Evolutionary conservation across 345 rosid genomes (phyloP).

Genomic region (Acer campestre): DNA sequence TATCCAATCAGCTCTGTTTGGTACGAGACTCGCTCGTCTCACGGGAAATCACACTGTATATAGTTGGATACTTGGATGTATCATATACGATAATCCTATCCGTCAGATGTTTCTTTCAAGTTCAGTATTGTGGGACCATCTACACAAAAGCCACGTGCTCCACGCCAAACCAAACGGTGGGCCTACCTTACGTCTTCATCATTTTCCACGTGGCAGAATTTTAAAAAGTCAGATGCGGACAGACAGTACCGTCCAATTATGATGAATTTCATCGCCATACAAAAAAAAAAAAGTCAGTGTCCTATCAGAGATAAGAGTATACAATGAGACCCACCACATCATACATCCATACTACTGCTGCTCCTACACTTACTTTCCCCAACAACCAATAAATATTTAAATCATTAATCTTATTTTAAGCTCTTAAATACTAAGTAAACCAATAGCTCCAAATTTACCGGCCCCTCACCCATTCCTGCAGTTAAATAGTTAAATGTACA

Average conservation of each 20-base stretch:
- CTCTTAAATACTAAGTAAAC: not conserved
- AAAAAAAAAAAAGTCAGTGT: not conserved
- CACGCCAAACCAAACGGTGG: not conserved
- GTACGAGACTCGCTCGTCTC: constrained; percentile 8
- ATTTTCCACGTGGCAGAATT: not conserved
- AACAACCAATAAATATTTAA: not conserved
- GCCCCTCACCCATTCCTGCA: too few relatives aligned
- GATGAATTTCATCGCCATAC: not conserved
- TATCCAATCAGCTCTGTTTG: too few relatives aligned
- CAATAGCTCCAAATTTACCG: not conserved
- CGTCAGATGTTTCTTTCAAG: not conserved
- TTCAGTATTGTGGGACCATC: not conserved
- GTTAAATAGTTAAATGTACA: too few relatives aligned
- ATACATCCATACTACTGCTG: not conserved
- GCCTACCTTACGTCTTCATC: not conserved
- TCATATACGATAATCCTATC: not conserved
- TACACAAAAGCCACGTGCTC: not conserved
- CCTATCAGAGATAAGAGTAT: constrained; percentile 20
- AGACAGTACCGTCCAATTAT: not conserved
- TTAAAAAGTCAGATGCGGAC: constrained; percentile 7
- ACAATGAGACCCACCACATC: constrained; percentile 8
- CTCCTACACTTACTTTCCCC: not conserved
- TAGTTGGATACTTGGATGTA: not conserved
- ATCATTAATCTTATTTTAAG: not conserved
- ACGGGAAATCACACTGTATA: constrained; percentile 1